Evolutionary conservation across 1,284 basidiomycete species (phyloP).

Genomic region (Naganishia cerealis): DNA sequence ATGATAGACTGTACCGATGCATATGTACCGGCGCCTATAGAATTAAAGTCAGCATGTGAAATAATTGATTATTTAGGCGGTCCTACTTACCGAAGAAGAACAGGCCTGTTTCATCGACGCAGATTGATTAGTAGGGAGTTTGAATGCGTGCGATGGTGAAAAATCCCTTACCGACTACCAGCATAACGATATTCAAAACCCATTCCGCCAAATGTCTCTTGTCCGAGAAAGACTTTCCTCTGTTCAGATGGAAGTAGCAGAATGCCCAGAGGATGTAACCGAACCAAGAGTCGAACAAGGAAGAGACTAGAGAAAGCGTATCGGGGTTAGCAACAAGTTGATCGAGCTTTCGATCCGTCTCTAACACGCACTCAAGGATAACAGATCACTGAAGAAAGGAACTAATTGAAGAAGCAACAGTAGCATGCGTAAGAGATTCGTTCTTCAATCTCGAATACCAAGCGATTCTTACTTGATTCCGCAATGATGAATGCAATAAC

Average conservation of each 20-base stretch:
- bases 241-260: conserved; percentile 55
- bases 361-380: conserved; percentile 50
- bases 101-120: conserved; percentile 38
- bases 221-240: conserved; percentile 44
- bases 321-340: background rate
- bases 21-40: conserved; percentile 53
- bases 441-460: background rate
- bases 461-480: conserved; percentile 44
- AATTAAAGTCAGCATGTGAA: background rate
- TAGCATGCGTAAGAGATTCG: conserved; percentile 8
- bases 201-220: conserved; percentile 40
- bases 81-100: conserved; percentile 53
- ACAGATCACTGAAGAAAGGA: conserved; percentile 57
- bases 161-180: conserved; percentile 49
- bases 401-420: conserved; percentile 36
- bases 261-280: conserved; percentile 57
- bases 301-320: conserved; percentile 38
- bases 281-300: conserved; percentile 40
- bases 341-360: conserved; percentile 42
- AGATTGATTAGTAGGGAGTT: background rate
- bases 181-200: conserved; percentile 53
- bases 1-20: conserved; percentile 57
- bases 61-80: background rate
- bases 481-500: conserved; percentile 64
- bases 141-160: background rate